Conservation (phyloP, 345 rosid species). For the Salix brachista region DNA sequence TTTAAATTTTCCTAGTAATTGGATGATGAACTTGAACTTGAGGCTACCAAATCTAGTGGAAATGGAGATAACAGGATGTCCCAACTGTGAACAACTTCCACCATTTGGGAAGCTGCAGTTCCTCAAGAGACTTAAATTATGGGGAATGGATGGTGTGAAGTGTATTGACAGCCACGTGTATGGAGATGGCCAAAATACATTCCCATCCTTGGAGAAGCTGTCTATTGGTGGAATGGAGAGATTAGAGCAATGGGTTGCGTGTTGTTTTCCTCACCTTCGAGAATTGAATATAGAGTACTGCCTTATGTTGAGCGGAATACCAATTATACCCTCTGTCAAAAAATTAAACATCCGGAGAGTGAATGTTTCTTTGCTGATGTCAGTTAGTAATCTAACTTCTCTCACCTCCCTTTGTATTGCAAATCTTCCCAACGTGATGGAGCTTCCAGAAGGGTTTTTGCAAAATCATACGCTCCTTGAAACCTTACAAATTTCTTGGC, state of each 20-base stretch:
- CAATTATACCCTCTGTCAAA: not conserved
- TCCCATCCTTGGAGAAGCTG: not conserved
- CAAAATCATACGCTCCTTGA: not conserved
- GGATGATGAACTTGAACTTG: not conserved
- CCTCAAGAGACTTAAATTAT: not conserved
- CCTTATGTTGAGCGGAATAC: not conserved
- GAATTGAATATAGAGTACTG: rapidly evolving
- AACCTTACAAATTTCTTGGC: not conserved
- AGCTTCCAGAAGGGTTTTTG: not conserved
- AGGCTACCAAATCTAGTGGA: not conserved
- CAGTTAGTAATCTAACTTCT: not conserved
- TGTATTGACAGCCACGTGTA: not conserved
- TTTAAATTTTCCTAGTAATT: not conserved
- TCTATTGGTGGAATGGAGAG: not conserved
- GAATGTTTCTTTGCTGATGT: not conserved
- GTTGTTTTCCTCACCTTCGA: not conserved
- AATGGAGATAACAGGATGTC: not conserved
- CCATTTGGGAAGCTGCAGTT: slow-evolving; percentile 1
- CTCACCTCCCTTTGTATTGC: not conserved
- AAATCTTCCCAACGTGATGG: not conserved
- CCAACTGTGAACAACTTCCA: slow-evolving; percentile 3
- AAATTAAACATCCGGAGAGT: not conserved
- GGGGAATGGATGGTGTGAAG: not conserved
- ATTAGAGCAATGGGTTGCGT: not conserved
- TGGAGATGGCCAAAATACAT: not conserved